Conservation (phyloP, 768 basidiomycete genomes). For the Botryobasidium botryosum region DNA sequence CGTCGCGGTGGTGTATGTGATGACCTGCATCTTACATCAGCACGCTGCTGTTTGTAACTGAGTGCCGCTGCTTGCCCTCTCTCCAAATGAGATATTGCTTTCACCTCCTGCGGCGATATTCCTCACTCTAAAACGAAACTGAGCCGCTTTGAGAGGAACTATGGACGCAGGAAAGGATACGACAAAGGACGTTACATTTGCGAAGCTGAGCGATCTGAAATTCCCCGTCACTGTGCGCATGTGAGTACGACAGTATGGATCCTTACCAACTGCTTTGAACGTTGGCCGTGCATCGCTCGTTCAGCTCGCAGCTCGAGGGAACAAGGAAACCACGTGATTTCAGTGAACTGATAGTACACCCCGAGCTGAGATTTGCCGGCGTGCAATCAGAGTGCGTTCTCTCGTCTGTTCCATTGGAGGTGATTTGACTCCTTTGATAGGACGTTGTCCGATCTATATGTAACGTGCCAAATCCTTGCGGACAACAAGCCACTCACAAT, state of each 20-base stretch:
- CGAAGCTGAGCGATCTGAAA: conserved; percentile 76
- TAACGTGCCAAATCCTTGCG: conserved; percentile 79
- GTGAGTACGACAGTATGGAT: conserved; percentile 22
- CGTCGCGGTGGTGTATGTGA: too few relatives aligned
- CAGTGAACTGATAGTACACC: conserved; percentile 67
- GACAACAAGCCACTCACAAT: conserved; percentile 90
- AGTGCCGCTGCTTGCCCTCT: too few relatives aligned
- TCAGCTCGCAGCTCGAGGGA: conserved; percentile 76
- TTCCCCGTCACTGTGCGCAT: conserved; percentile 76
- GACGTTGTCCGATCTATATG: conserved; percentile 79
- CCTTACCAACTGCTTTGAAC: not conserved
- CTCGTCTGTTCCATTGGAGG: conserved; percentile 12
- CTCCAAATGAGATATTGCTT: not conserved
- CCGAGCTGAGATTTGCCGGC: conserved; percentile 69
- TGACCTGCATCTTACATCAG: too few relatives aligned
- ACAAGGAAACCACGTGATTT: conserved; percentile 50
- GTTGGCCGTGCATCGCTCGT: not conserved
- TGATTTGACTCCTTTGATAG: conserved; percentile 25
- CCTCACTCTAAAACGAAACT: not conserved
- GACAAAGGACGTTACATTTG: conserved; percentile 84
- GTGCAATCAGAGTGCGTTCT: conserved; percentile 53
- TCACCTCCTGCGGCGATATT: not conserved
- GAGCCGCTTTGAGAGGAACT: not conserved
- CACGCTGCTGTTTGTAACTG: too few relatives aligned
- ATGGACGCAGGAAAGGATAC: conserved; percentile 17